A percentile compares a stretch with the other conserved stretches of the same genome.
These are phyloP conservation scores for Verticillium longisporum DNA, from an alignment of 2,329 filamentous ascomycete species.

Conservation along the genomic window DNA sequence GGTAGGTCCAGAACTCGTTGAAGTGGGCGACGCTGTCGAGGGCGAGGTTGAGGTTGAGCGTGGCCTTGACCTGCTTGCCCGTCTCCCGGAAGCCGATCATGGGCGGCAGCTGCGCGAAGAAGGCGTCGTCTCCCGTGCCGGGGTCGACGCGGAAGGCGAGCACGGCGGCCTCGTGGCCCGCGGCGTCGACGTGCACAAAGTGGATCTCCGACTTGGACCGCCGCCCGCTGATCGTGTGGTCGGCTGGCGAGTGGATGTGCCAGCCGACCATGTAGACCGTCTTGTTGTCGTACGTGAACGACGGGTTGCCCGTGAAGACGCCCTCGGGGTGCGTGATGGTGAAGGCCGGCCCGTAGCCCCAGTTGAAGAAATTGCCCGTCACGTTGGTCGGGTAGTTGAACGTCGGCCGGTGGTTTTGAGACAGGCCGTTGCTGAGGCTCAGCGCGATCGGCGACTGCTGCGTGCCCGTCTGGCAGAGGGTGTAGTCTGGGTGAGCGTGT, in stretches of 20 bases:
- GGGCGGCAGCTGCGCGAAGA: constrained; percentile 32
- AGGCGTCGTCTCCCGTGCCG: constrained; percentile 26
- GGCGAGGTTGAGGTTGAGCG: constrained; percentile 22
- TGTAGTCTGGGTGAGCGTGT: constrained; percentile 5
- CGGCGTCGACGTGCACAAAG: constrained; percentile 36
- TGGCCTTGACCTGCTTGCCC: constrained; percentile 4
- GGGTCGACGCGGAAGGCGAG: constrained; percentile 39
- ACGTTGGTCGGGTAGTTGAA: constrained; percentile 32
- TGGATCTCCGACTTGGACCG: constrained; percentile 39
- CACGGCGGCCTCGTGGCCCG: constrained; percentile 34
- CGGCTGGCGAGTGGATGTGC: constrained; percentile 44
- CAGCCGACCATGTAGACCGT: constrained; percentile 40
- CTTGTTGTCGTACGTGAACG: constrained; percentile 35
- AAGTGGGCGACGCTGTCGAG: constrained; percentile 29
- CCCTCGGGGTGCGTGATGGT: constrained; percentile 25
- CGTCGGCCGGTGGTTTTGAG: constrained; percentile 26
- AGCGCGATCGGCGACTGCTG: constrained; percentile 43
- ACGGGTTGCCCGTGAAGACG: constrained; percentile 28
- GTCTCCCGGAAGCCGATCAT: constrained; percentile 30
- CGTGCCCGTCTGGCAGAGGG: constrained; percentile 39
- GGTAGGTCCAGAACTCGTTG: constrained; percentile 40
- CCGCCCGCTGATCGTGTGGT: constrained; percentile 36
- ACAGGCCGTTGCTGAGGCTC: constrained; percentile 28
- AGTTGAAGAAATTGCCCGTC: constrained; percentile 36
- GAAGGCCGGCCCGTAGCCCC: constrained; percentile 40